Evolutionary conservation across 768 basidiomycete species (phyloP).

Genomic region (Collybia nuda): DNA sequence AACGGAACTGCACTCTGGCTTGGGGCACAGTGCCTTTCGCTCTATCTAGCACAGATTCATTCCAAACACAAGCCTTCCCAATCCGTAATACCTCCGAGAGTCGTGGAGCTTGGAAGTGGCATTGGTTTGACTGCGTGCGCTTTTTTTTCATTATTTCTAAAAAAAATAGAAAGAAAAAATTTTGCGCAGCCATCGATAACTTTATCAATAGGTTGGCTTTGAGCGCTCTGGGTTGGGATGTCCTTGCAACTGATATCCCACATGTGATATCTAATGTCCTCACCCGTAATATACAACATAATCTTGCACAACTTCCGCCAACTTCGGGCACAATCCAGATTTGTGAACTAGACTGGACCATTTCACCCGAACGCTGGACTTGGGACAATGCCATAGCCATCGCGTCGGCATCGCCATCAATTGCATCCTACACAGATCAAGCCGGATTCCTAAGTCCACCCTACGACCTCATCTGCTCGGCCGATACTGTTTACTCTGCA

Average conservation of each 20-base stretch:
- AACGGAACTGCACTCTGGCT: conserved; percentile 89
- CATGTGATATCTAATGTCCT: conserved; percentile 67
- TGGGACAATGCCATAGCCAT: conserved; percentile 46
- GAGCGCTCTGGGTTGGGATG: conserved; percentile 68
- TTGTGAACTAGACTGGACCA: conserved; percentile 71
- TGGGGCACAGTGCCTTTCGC: conserved; percentile 71
- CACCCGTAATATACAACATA: conserved; percentile 55
- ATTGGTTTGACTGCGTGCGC: conserved; percentile 77
- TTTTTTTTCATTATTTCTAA: conserved; percentile 2
- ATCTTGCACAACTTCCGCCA: conserved; percentile 31
- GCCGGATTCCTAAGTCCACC: conserved; percentile 42
- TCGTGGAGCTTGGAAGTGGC: conserved; percentile 81
- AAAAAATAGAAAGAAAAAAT: too few relatives aligned
- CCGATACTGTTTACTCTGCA: conserved; percentile 77
- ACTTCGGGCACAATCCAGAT: conserved; percentile 51
- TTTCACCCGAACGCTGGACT: conserved; percentile 51
- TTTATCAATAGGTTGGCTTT: conserved; percentile 53
- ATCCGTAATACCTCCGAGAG: conserved; percentile 34
- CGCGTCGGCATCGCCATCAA: conserved; percentile 24
- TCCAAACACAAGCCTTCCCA: conserved; percentile 13
- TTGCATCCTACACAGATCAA: conserved; percentile 10
- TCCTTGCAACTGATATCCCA: conserved; percentile 73
- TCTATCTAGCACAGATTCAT: conserved; percentile 50
- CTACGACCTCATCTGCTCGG: conserved; percentile 77
- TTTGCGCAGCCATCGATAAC: too few relatives aligned